phyloP scores from a whole-genome alignment of 179 eudicot genomes.

The Actinidia arguta region DNA sequence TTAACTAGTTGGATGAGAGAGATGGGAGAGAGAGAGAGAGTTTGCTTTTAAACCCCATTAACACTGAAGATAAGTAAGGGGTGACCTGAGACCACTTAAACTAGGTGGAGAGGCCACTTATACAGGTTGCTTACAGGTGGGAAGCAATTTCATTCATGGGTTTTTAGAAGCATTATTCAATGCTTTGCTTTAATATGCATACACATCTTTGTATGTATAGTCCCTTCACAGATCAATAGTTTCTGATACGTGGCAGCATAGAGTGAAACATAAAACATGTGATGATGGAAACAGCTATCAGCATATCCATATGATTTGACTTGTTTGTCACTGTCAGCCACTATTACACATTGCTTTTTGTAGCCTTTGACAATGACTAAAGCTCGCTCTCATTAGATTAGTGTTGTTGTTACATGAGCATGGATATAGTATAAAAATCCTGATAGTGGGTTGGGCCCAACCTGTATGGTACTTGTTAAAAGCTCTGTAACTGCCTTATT shows the following conservation, averaged over 20 bases:
- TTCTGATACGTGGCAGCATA: not conserved
- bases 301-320: constrained; percentile 38
- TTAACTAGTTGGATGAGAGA: not conserved
- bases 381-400: constrained; percentile 12
- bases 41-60: not conserved
- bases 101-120: not conserved
- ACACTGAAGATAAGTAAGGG: constrained; percentile 2
- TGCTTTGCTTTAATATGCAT: not conserved
- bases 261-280: not conserved
- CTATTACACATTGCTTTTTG: constrained; percentile 38
- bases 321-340: constrained; percentile 35
- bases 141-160: constrained; percentile 22
- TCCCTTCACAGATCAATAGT: not conserved
- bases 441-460: constrained; percentile 32
- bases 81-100: not conserved
- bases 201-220: not conserved
- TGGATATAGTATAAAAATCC: constrained; percentile 19
- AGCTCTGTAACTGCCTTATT: constrained; percentile 1
- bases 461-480: not conserved
- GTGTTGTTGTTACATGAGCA: constrained; percentile 29
- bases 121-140: constrained; percentile 11
- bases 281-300: constrained; percentile 41
- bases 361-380: constrained; percentile 28
- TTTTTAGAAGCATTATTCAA: not conserved
- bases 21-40: constrained; percentile 3